phyloP scores from a whole-genome alignment of 2,329 filamentous ascomycete species.

The Neonectria neomacrospora region DNA sequence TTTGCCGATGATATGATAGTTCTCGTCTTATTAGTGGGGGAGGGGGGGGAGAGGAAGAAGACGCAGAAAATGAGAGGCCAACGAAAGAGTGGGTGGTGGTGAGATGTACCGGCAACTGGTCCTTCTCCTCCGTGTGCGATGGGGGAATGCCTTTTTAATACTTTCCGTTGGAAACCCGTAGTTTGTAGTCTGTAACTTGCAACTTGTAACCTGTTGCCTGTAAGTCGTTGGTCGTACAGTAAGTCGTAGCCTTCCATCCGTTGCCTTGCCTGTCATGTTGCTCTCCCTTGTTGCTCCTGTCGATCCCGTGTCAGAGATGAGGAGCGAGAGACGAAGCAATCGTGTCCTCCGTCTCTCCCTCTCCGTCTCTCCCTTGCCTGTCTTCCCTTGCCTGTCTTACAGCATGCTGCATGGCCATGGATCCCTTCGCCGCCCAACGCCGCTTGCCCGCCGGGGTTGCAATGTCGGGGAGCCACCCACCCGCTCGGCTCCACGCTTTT shows the following conservation, averaged over 20 bases:
- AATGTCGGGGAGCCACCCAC: constrained; percentile 10
- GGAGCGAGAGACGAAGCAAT: neutral
- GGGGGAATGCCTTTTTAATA: neutral
- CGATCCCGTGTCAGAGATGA: constrained; percentile 22
- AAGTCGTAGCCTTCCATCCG: neutral
- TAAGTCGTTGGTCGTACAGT: too few species aligned
- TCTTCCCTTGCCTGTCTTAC: neutral
- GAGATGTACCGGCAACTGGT: neutral
- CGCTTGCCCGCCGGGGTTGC: constrained; percentile 9
- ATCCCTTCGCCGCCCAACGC: neutral
- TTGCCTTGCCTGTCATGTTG: constrained; percentile 1
- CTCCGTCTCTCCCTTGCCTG: neutral
- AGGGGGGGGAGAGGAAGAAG: neutral
- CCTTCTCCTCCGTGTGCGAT: neutral
- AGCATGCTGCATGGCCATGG: neutral
- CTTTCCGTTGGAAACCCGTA: neutral
- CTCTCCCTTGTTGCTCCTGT: constrained; percentile 22
- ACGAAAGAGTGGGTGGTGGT: neutral
- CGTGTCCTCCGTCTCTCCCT: constrained; percentile 2
- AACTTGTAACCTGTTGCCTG: neutral
- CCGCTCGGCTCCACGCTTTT: constrained; percentile 23
- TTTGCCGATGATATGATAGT: neutral
- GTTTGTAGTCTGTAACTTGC: neutral
- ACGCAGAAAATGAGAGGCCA: neutral
- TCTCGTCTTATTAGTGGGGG: neutral